Conservation (phyloP, 257 asterid genomes). For the Nicotiana undulata region DNA sequence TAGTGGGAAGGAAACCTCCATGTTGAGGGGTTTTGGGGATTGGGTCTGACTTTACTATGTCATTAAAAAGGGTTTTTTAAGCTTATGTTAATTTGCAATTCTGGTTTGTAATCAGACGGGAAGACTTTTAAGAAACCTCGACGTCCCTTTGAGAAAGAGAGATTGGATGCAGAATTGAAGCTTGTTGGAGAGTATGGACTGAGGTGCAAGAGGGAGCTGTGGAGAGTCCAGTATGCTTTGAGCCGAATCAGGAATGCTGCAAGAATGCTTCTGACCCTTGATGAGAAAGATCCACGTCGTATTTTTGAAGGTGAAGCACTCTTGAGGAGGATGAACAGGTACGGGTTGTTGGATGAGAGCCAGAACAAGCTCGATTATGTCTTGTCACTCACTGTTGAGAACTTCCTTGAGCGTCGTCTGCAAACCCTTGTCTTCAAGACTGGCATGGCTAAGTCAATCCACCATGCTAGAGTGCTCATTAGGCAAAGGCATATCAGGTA, state of each 20-base stretch:
- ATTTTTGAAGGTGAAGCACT: slow-evolving; percentile 90
- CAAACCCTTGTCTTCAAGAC: slow-evolving; percentile 87
- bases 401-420: slow-evolving; percentile 82
- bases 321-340: slow-evolving; percentile 79
- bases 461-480: slow-evolving; percentile 83
- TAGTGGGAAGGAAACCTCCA: not conserved
- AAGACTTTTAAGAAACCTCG: slow-evolving; percentile 91
- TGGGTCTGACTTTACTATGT: not conserved
- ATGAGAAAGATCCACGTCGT: slow-evolving; percentile 79
- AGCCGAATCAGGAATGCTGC: slow-evolving; percentile 81
- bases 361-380: slow-evolving; percentile 91
- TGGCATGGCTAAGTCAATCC: slow-evolving; percentile 86
- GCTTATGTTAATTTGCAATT: not conserved
- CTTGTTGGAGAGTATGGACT: slow-evolving; percentile 83
- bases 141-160: slow-evolving; percentile 86
- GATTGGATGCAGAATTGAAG: slow-evolving; percentile 81
- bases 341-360: slow-evolving; percentile 68
- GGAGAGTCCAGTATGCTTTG: slow-evolving; percentile 91
- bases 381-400: slow-evolving; percentile 77
- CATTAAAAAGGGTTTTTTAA: not conserved
- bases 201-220: slow-evolving; percentile 82
- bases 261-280: slow-evolving; percentile 65
- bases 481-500: slow-evolving; percentile 91
- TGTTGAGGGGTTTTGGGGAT: not conserved
- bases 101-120: slow-evolving; percentile 37